Evolutionary conservation across 1,284 basidiomycete genomes (phyloP), one percentile per base, ranked within the genome.

Genomic region (Trametes pubescens): DNA sequence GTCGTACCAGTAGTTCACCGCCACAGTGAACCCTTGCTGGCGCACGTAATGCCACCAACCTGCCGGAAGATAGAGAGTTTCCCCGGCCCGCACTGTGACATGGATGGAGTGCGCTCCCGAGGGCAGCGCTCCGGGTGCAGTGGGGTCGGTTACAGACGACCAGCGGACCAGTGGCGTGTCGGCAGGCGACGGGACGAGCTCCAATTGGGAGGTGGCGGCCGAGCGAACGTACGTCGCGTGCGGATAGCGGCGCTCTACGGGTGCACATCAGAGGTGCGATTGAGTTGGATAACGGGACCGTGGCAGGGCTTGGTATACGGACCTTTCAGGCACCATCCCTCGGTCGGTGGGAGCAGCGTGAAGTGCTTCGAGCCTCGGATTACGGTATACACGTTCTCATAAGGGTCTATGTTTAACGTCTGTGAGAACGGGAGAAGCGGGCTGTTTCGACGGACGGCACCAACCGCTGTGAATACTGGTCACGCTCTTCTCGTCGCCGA

Each of bases 31-130:
- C 22, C 81, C 83, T 65, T 87, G 78, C 76, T 94, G 85, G 37
- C 84, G 81, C 48, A 97, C 94, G 73, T 91, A 85, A 75, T 97
- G 95, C 89, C 91, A 97, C 95, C 95, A 97, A 0, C 93, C 90
- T 1, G 91, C 86, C 21, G 95, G 95, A 29, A 97, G 84, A 76
- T 94, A 96, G n/a, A 97, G 77, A 0, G 91, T 89, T 68, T 96
- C 91, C 2, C 95, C 94, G 18, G 85, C 83, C 8, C 78, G 69
- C 6, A 97, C 74, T 0, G 84, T 86, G 24, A 96, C 82, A 5
- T 82, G 78, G 48, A 95, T 82, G 0, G 93, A 88, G 58, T 86
- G 84, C 0, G 88, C 84, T 35, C 82, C 82, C 0, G 76, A 69
- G 7, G 85, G 84, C 21, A 88, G 75, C 8, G 78, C 76, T 7